Base-by-base conservation (phyloP, 257 asterid species). In the Ehretia macrophylla region DNA sequence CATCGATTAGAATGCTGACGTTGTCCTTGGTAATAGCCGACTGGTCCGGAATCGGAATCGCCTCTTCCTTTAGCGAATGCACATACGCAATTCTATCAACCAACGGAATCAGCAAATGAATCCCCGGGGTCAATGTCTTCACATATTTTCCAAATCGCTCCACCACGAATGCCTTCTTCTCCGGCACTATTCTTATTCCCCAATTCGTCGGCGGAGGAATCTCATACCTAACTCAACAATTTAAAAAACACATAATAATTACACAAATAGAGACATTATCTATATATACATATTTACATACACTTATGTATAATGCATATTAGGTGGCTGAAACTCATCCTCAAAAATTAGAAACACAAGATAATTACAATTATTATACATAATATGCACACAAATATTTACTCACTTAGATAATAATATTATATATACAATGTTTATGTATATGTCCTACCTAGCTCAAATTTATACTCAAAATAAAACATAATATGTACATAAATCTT, bases 21-120 rank as follows among this genome's bases (percentile, higher is more conserved):
- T 88, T 92, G 69, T 88, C 98, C 75, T 86, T 92, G 18, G 96
- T 91, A 59, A 87, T 91, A 59, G 95, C 96, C 19, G 90, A 73
- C 71, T 88, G 96, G 40, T 84, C 84, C 0, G 88, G 84, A 50
- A 88, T 85, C 5, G 87, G 86, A 59, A 86, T 84, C 0, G 96
- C 91, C 68, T 86, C 94, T 62, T 92, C 96, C 70, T 86, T 88
- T 17, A 88, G 82, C 1, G 95, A 88, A 67, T 88, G 96, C 56
- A 77, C 96, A 32, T 88, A 92, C 4, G 96, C 97, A 58, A 92
- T 88, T 65, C 60, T 79, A 58, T 92, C 97, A 0, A 92, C 96
- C 2, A 92, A 42, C 4, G 98, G 98, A 54, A 92, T 66, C 79
- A 92, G 66, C 19, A 92, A 9, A 60, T 92, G 95, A 44, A 92